These are phyloP conservation scores for Phytopythium cucurbitacearum DNA, from an alignment of 352 stramenopile genomes.

Conservation along the genomic window DNA sequence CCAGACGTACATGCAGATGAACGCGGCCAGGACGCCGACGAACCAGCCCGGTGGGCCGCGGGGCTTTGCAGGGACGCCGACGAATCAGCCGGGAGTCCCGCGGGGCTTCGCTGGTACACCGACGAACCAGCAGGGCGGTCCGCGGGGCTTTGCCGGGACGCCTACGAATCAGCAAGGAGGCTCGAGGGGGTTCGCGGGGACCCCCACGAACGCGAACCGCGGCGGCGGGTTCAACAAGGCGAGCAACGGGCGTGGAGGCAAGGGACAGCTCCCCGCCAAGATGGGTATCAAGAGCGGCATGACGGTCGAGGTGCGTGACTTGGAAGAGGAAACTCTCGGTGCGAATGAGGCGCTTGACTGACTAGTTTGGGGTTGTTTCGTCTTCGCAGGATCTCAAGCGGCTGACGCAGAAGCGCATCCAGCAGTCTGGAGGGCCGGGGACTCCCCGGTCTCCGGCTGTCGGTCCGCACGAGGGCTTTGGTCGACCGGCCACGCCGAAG, in stretches of 20 bases:
- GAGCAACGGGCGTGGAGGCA: slow-evolving; percentile 9
- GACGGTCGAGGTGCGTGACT: slow-evolving; percentile 60
- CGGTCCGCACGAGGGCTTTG: slow-evolving; percentile 11
- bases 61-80: slow-evolving; percentile 9
- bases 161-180: too few species aligned
- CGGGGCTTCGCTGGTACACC: too few species aligned
- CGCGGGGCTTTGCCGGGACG: slow-evolving; percentile 10
- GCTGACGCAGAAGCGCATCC: slow-evolving; percentile 83
- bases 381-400: slow-evolving; percentile 59
- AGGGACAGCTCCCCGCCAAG: slow-evolving; percentile 41
- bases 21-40: slow-evolving; percentile 14
- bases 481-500: slow-evolving; percentile 48
- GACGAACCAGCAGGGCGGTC: slow-evolving; percentile 30
- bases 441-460: slow-evolving; percentile 38
- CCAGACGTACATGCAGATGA: slow-evolving; percentile 35
- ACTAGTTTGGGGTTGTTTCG: not conserved
- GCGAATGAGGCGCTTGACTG: not conserved
- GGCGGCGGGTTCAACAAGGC: slow-evolving; percentile 17
- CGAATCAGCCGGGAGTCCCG: slow-evolving; percentile 11
- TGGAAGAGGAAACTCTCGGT: not conserved
- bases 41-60: slow-evolving; percentile 9
- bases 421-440: slow-evolving; percentile 31
- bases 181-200: slow-evolving; percentile 7
- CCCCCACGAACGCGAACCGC: too few species aligned
- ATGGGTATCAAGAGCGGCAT: slow-evolving; percentile 89